These are phyloP conservation scores for Cutaneotrichosporon cutaneum DNA, from an alignment of 1,284 basidiomycete genomes.

Conservation along the genomic window DNA sequence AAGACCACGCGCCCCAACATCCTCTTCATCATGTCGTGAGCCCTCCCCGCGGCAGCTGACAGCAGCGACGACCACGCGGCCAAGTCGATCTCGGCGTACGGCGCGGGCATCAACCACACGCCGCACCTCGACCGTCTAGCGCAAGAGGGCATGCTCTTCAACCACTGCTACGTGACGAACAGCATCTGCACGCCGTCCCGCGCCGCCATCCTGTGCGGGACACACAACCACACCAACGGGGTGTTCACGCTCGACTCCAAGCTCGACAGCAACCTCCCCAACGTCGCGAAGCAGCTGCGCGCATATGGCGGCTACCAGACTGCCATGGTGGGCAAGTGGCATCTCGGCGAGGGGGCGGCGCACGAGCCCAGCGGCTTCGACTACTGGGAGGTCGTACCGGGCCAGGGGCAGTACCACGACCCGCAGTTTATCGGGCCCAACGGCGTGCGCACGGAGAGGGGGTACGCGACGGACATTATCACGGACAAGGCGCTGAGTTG, in stretches of 20 bases:
- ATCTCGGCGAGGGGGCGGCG: constrained; percentile 29
- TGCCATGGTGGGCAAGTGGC: constrained; percentile 32
- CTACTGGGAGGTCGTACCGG: constrained; percentile 31
- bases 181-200: constrained; percentile 30
- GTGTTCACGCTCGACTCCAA: constrained; percentile 23
- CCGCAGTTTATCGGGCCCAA: constrained; percentile 26
- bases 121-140: constrained; percentile 30
- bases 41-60: neutral
- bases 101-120: constrained; percentile 30
- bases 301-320: constrained; percentile 27
- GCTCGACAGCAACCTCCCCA: constrained; percentile 25
- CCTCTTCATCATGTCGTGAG: constrained; percentile 33
- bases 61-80: constrained; percentile 30
- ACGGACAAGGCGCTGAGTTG: constrained; percentile 34
- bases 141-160: constrained; percentile 29
- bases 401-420: constrained; percentile 33
- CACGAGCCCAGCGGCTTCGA: constrained; percentile 34
- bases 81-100: constrained; percentile 28
- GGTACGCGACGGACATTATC: constrained; percentile 37
- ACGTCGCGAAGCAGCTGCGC: constrained; percentile 30
- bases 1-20: constrained; percentile 25
- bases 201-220: constrained; percentile 28
- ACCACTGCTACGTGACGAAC: constrained; percentile 36
- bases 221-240: constrained; percentile 28
- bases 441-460: constrained; percentile 21